These are phyloP conservation scores for Penstemon barbatus DNA, from an alignment of 257 asterid species.

Conservation along the genomic window DNA sequence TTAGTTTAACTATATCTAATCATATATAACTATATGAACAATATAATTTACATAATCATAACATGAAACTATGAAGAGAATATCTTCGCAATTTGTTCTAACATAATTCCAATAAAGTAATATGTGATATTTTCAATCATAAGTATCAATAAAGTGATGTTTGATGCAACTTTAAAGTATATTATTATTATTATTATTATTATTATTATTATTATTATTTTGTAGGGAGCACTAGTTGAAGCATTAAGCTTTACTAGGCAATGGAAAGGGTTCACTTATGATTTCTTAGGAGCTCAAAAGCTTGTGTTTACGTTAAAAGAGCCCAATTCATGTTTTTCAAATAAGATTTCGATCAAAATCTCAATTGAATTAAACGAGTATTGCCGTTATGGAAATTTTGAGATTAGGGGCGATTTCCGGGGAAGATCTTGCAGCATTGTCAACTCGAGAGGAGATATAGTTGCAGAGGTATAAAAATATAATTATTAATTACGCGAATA, in stretches of 20 bases:
- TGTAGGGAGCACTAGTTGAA: slow-evolving; percentile 70
- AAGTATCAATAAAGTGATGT: too few relatives aligned
- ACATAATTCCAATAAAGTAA: too few relatives aligned
- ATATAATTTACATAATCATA: too few relatives aligned
- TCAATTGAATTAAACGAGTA: slow-evolving; percentile 46
- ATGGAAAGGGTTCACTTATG: slow-evolving; percentile 66
- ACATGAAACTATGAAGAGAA: too few relatives aligned
- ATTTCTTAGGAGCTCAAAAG: slow-evolving; percentile 53
- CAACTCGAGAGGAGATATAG: slow-evolving; percentile 52
- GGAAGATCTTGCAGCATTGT: slow-evolving; percentile 59
- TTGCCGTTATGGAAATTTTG: slow-evolving; percentile 39
- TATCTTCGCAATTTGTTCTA: too few relatives aligned
- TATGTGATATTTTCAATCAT: too few relatives aligned
- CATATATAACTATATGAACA: too few relatives aligned
- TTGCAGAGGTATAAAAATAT: slow-evolving; percentile 51
- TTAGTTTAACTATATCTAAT: too few relatives aligned
- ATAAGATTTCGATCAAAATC: slow-evolving; percentile 43
- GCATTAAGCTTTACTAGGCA: slow-evolving; percentile 60
- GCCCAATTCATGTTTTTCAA: slow-evolving; percentile 52
- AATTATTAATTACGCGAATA: too few relatives aligned
- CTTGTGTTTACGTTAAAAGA: slow-evolving; percentile 69
- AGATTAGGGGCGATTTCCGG: slow-evolving; percentile 60
- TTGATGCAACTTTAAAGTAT: too few relatives aligned
- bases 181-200: too few relatives aligned
- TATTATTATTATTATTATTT: too few relatives aligned